Base-by-base conservation (phyloP, 768 basidiomycete genomes). In the Podaxis sp. region DNA sequence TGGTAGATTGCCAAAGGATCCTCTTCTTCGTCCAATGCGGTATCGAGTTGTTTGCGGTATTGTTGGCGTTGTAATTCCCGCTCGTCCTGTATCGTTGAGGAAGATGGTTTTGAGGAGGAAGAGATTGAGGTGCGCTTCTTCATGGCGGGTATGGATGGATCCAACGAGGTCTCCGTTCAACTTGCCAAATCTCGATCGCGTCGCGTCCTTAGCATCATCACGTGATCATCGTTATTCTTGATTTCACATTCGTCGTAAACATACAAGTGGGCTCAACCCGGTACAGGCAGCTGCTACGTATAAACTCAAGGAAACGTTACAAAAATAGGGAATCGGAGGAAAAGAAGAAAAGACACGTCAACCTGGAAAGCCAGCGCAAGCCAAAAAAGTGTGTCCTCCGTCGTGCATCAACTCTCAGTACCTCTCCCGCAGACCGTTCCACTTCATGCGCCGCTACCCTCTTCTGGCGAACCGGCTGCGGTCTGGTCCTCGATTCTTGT, bases 1-100 rank as follows among this genome's bases (percentile, higher is more conserved):
- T 91, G 83, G 66, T 94, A 96, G 0, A 88, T 82, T 1, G 90
- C 89, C 25, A 98, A 82, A 3, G 95, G 90, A 70, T 98, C 97
- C 65, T 90, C 90, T 61, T 93, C 92, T 64, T 91, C 90, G 12
- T 78, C 78, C 15, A 87, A 77, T 0, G 86, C 86, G 38, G 79
- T 80, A 6, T 73, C 77, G 36, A 93, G 71, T 50, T 74, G 71
- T 7, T 75, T 72, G 58, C 69, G 73, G 61, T 77, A 79, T 61
- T 68, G 68, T 57, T 76, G 73, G 40, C 78, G 72, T 63, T 80
- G 73, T 46, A 65, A 66, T 56, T 78, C 76, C 38, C 72, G 52
- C 47, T 61, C 60, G 29, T 61, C 60, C 36, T 36, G 40, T 36
- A 19, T 9, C 6, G 38, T n/a, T 25, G 60, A 11, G 2, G 36